Evolutionary conservation across 257 asterid genomes (phyloP).

Genomic region (Nyctanthes arbortristis): DNA sequence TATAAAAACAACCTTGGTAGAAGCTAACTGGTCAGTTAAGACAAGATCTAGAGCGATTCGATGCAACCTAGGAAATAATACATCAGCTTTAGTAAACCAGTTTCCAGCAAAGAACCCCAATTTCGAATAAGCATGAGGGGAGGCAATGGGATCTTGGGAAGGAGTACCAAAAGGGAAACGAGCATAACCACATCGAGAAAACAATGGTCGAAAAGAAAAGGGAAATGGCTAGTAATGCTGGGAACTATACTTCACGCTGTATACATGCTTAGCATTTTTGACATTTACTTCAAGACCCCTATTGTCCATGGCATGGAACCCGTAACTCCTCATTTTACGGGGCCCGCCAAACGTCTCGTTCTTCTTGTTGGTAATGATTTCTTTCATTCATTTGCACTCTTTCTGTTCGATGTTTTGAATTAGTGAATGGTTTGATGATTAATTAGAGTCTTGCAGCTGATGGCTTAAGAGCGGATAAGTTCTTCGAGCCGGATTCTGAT

Average conservation of each 20-base stretch:
- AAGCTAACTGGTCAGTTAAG: too few species aligned
- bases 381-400: slow-evolving; percentile 12
- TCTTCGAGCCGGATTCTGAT: slow-evolving; percentile 78
- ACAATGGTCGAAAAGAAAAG: slow-evolving; percentile 59
- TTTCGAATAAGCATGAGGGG: slow-evolving; percentile 45
- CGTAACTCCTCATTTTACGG: slow-evolving; percentile 65
- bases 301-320: slow-evolving; percentile 97
- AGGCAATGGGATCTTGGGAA: slow-evolving; percentile 67
- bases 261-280: slow-evolving; percentile 97
- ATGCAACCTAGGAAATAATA: neutral
- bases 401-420: slow-evolving; percentile 44
- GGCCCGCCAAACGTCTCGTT: slow-evolving; percentile 93
- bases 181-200: slow-evolving; percentile 37
- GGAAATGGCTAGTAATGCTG: slow-evolving; percentile 80
- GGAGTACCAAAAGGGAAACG: slow-evolving; percentile 28
- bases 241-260: slow-evolving; percentile 94
- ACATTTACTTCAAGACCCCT: slow-evolving; percentile 91
- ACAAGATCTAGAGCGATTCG: neutral
- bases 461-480: slow-evolving; percentile 97
- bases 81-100: neutral
- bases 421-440: slow-evolving; percentile 16
- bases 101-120: slow-evolving; percentile 1
- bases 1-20: neutral
- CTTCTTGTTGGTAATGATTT: slow-evolving; percentile 66
- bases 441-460: slow-evolving; percentile 61